A percentile compares a stretch with the other conserved stretches of the same genome.
Evolutionary conservation across 352 stramenopile genomes (phyloP).

Genomic region (Phytophthora cactorum): DNA sequence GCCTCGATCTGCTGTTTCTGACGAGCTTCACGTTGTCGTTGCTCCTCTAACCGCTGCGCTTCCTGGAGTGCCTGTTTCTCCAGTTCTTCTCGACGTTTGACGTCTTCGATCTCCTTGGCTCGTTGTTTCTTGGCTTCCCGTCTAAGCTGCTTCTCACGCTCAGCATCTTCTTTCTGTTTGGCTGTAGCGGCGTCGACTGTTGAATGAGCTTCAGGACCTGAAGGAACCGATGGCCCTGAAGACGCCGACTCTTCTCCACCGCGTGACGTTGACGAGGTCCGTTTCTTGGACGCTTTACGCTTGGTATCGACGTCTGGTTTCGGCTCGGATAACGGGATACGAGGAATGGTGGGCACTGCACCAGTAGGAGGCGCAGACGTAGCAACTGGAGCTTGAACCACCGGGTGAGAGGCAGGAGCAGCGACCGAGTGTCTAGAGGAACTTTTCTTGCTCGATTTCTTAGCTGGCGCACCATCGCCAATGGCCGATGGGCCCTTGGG

Average conservation of each 20-base stretch:
- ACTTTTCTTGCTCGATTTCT: slow-evolving; percentile 50
- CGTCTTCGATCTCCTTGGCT: slow-evolving; percentile 59
- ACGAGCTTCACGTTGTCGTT: slow-evolving; percentile 47
- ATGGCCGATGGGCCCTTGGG: slow-evolving; percentile 33
- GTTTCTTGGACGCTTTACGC: slow-evolving; percentile 53
- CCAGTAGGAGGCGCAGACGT: slow-evolving; percentile 15
- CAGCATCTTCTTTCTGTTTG: slow-evolving; percentile 47
- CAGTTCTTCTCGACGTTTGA: slow-evolving; percentile 56
- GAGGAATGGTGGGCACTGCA: slow-evolving; percentile 42
- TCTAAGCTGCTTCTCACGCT: slow-evolving; percentile 44
- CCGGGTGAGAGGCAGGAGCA: slow-evolving; percentile 16
- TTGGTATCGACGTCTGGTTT: slow-evolving; percentile 42
- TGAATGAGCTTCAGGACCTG: slow-evolving; percentile 12
- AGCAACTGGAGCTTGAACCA: slow-evolving; percentile 10
- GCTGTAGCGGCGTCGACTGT: slow-evolving; percentile 22
- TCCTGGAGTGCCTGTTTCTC: slow-evolving; percentile 55
- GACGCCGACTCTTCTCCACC: slow-evolving; percentile 16
- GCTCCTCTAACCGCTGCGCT: slow-evolving; percentile 51
- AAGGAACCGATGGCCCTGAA: slow-evolving; percentile 13
- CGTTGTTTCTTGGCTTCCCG: slow-evolving; percentile 64
- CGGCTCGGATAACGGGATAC: slow-evolving; percentile 53
- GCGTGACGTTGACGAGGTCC: slow-evolving; percentile 32
- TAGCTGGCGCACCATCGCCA: slow-evolving; percentile 10
- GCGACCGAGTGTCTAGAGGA: slow-evolving; percentile 21
- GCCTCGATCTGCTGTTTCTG: slow-evolving; percentile 58